phyloP scores from a whole-genome alignment of 2,329 filamentous ascomycete genomes.

The Trichoderma pleuroti region DNA sequence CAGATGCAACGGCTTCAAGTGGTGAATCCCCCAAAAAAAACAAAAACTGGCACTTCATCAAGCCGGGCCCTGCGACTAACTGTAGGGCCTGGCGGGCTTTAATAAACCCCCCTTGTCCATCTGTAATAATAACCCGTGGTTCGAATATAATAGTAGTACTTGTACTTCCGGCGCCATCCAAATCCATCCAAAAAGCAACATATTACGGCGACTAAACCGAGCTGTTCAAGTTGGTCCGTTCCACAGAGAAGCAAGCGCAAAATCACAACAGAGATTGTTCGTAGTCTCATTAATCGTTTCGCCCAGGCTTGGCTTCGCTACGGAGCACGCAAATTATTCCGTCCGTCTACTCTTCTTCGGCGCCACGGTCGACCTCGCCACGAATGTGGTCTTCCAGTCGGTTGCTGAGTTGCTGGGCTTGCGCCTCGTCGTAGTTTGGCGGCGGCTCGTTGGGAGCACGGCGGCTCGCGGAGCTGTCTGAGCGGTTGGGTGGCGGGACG shows the following conservation, averaged over 20 bases:
- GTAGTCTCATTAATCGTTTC: conserved; percentile 13
- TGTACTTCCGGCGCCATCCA: conserved; percentile 2
- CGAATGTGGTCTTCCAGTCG: conserved; percentile 67
- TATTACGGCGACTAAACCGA: conserved; percentile 6
- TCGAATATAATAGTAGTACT: background rate
- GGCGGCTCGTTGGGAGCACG: conserved; percentile 69
- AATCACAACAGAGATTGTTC: conserved; percentile 14
- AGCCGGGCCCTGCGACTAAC: background rate
- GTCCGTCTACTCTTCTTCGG: conserved; percentile 17
- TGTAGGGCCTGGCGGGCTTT: background rate
- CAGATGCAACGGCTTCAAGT: background rate
- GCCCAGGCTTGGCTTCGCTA: conserved; percentile 12
- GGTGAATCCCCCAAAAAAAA: background rate
- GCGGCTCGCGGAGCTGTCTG: conserved; percentile 38
- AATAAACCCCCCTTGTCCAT: conserved; percentile 3
- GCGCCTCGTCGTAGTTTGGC: conserved; percentile 87
- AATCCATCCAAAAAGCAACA: conserved; percentile 14
- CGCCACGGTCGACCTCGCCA: conserved; percentile 64
- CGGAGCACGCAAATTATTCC: background rate
- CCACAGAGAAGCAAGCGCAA: conserved; percentile 8
- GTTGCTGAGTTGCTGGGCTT: conserved; percentile 62
- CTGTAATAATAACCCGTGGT: conserved; percentile 6
- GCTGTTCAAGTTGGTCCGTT: background rate
- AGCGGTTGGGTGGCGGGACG: conserved; percentile 29
- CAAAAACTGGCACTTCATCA: conserved; percentile 1